Percentiles rank a stretch among this genome's conserved stretches.
Evolutionary conservation across 495 filamentous ascomycete genomes (phyloP).

Genomic region (Aspergillus leporis): DNA sequence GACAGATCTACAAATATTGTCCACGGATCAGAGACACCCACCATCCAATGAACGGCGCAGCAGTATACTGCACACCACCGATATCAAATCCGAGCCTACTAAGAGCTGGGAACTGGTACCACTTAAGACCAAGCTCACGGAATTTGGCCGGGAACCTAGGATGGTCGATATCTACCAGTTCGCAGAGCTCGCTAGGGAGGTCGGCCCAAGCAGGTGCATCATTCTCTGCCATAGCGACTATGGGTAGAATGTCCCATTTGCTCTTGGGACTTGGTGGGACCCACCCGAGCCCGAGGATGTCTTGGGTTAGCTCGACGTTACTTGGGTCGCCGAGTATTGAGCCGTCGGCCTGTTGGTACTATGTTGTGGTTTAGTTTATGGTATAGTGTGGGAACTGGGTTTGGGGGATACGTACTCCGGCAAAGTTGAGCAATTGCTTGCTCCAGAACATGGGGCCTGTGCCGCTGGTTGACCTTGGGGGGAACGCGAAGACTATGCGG

Average conservation of each 20-base stretch:
- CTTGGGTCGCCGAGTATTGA: constrained; percentile 5
- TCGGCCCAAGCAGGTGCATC: constrained; percentile 5
- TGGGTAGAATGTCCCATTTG: constrained; percentile 4
- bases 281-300: constrained; percentile 5
- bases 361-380: background rate
- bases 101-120: constrained; percentile 8
- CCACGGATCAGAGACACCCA: background rate
- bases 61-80: constrained; percentile 5
- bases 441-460: constrained; percentile 7
- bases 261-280: background rate
- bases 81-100: constrained; percentile 8
- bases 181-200: background rate
- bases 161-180: background rate
- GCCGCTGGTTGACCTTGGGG: background rate
- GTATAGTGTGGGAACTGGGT: background rate
- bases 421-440: constrained; percentile 8
- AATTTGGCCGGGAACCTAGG: background rate
- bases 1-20: background rate
- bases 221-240: constrained; percentile 8
- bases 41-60: constrained; percentile 6
- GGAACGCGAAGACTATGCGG: constrained; percentile 4
- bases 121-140: constrained; percentile 1
- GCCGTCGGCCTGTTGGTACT: constrained; percentile 3
- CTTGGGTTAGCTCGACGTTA: constrained; percentile 4
- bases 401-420: background rate